Evolutionary conservation across 257 asterid species (phyloP).

Genomic region (Scutellaria barbata): DNA sequence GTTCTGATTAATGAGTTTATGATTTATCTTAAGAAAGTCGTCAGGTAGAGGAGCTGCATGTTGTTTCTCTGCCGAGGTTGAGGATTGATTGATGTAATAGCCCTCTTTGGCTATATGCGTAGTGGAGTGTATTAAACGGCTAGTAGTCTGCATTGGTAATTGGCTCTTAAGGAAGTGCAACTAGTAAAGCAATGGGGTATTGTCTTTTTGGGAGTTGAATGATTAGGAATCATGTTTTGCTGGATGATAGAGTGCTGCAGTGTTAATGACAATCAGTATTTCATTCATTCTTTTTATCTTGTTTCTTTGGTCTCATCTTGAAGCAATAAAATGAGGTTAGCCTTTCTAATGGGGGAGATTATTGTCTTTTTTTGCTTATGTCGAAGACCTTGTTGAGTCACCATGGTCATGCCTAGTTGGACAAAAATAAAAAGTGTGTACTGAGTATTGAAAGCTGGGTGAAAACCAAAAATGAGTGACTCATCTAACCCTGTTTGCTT

Average conservation of each 20-base stretch:
- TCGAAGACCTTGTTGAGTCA: slow-evolving; percentile 1
- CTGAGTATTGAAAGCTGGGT: neutral
- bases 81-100: neutral
- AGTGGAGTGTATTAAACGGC: neutral
- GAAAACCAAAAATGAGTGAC: neutral
- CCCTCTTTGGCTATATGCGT: neutral
- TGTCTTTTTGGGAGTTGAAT: neutral
- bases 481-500: slow-evolving; percentile 7
- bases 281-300: neutral
- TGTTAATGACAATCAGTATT: neutral
- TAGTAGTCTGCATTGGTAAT: neutral
- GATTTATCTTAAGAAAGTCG: neutral
- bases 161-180: slow-evolving; percentile 5
- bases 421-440: neutral
- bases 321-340: neutral
- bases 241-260: neutral
- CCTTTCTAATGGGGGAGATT: neutral
- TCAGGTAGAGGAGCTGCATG: neutral
- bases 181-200: slow-evolving; percentile 11
- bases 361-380: slow-evolving; percentile 1
- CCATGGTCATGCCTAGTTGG: neutral
- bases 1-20: slow-evolving; percentile 4
- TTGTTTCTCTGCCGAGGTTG: neutral
- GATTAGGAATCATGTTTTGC: neutral
- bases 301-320: neutral